Conservation (phyloP, 2,329 filamentous ascomycete genomes). For the Fusarium avenaceum region DNA sequence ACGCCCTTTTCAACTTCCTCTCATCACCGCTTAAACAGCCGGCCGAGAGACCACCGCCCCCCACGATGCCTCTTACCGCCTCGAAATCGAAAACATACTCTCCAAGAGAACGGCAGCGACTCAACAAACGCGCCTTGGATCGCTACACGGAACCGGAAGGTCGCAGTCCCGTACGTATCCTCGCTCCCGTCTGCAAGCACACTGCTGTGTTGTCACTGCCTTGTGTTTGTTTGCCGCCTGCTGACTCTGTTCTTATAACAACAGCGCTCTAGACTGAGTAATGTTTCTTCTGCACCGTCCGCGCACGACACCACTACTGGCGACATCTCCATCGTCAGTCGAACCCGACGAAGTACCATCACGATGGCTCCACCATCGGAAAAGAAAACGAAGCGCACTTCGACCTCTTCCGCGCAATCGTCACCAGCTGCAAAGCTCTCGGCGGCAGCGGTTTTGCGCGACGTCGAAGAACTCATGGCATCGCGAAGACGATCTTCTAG, state of each 20-base stretch:
- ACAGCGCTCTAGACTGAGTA: slow-evolving; percentile 34
- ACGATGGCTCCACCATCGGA: slow-evolving; percentile 19
- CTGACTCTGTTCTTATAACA: background rate
- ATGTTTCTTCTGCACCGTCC: slow-evolving; percentile 23
- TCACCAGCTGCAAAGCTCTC: background rate
- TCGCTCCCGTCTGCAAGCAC: background rate
- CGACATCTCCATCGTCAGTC: slow-evolving; percentile 15
- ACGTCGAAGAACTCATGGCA: background rate
- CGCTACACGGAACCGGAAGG: slow-evolving; percentile 26
- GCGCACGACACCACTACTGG: slow-evolving; percentile 19
- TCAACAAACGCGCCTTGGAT: slow-evolving; percentile 24
- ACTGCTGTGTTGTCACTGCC: background rate
- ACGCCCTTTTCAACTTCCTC: slow-evolving; percentile 31
- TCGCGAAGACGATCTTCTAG: slow-evolving; percentile 12
- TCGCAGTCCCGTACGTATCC: slow-evolving; percentile 34
- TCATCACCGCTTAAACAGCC: slow-evolving; percentile 47
- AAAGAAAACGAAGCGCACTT: slow-evolving; percentile 3
- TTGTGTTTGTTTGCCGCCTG: background rate
- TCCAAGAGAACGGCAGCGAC: slow-evolving; percentile 32
- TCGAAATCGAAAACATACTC: slow-evolving; percentile 26
- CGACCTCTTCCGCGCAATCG: background rate
- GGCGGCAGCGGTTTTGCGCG: background rate
- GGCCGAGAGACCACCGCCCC: slow-evolving; percentile 6
- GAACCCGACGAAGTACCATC: slow-evolving; percentile 13
- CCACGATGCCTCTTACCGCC: slow-evolving; percentile 34